These are phyloP conservation scores for Neolentinus lepideus DNA, from an alignment of 1,284 basidiomycete genomes.

Conservation along the genomic window DNA sequence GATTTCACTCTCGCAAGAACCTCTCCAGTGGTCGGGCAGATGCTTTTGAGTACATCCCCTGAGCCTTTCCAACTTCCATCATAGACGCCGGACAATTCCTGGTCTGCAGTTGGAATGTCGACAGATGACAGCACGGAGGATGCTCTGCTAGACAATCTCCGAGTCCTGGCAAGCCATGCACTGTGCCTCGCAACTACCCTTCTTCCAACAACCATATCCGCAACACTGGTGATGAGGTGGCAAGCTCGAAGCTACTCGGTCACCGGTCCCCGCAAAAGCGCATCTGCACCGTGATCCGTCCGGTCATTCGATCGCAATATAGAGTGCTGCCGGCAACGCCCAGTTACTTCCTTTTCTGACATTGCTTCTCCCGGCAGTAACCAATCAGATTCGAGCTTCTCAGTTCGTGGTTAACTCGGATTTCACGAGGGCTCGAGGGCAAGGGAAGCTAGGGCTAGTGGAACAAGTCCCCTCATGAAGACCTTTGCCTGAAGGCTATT, in stretches of 20 bases:
- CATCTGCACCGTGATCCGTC: not conserved
- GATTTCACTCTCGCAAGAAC: conserved; percentile 61
- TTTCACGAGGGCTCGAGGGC: too few species aligned
- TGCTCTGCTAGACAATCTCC: conserved; percentile 50
- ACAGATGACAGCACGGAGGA: conserved; percentile 55
- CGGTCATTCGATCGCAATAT: not conserved
- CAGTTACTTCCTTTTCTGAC: not conserved
- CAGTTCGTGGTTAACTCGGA: too few species aligned
- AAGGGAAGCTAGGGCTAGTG: too few species aligned
- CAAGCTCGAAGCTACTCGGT: not conserved
- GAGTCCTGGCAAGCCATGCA: not conserved
- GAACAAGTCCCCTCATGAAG: too few species aligned
- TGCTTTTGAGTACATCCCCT: conserved; percentile 59
- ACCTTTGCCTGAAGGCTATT: too few species aligned
- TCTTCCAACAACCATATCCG: not conserved
- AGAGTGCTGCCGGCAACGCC: not conserved
- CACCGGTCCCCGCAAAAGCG: not conserved
- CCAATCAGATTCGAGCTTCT: too few species aligned
- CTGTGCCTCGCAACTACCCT: not conserved
- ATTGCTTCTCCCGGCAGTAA: too few species aligned
- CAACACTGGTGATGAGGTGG: not conserved
- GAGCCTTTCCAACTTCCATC: conserved; percentile 75
- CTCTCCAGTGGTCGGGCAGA: conserved; percentile 76
- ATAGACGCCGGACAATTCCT: conserved; percentile 63
- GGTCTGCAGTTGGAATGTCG: conserved; percentile 44